These are phyloP conservation scores for Xylariaceae sp. DNA, from an alignment of 2,329 filamentous ascomycete species.

Conservation along the genomic window DNA sequence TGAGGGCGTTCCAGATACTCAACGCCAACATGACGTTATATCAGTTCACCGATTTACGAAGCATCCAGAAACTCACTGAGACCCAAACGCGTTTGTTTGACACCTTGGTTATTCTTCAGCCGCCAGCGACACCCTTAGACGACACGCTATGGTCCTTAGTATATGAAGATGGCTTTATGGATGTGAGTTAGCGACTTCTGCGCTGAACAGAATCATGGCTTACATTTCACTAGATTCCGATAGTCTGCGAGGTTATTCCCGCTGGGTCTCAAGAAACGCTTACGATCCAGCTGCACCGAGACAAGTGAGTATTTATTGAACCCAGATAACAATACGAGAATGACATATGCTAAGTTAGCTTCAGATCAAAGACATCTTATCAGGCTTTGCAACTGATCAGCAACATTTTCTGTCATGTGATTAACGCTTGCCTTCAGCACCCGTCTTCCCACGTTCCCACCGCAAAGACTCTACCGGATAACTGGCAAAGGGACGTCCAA, in stretches of 20 bases:
- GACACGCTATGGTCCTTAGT: slow-evolving; percentile 52
- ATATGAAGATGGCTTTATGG: slow-evolving; percentile 61
- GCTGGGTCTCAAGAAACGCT: slow-evolving; percentile 49
- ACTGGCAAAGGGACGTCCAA: slow-evolving; percentile 20
- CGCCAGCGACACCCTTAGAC: slow-evolving; percentile 55
- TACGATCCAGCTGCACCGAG: slow-evolving; percentile 59
- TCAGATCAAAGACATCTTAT: slow-evolving; percentile 27
- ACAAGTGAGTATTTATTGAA: slow-evolving; percentile 38
- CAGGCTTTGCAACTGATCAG: slow-evolving; percentile 23
- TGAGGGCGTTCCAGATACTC: slow-evolving; percentile 55
- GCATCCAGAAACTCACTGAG: slow-evolving; percentile 55
- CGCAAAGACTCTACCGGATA: slow-evolving; percentile 18
- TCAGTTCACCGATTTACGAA: slow-evolving; percentile 71
- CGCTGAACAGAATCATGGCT: slow-evolving; percentile 10
- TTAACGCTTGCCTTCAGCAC: slow-evolving; percentile 29
- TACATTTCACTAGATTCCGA: slow-evolving; percentile 47
- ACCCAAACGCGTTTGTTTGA: slow-evolving; percentile 64
- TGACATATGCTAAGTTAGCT: slow-evolving; percentile 15
- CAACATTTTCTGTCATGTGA: slow-evolving; percentile 29
- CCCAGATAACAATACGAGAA: background rate
- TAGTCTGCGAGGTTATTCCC: slow-evolving; percentile 72
- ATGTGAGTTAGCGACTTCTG: slow-evolving; percentile 43
- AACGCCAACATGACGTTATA: slow-evolving; percentile 61
- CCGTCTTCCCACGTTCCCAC: slow-evolving; percentile 30
- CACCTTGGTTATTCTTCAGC: slow-evolving; percentile 74